Percentiles rank a stretch among this genome's conserved stretches.
Evolutionary conservation across 345 rosid species (phyloP).

Genomic region (Viola odorata): DNA sequence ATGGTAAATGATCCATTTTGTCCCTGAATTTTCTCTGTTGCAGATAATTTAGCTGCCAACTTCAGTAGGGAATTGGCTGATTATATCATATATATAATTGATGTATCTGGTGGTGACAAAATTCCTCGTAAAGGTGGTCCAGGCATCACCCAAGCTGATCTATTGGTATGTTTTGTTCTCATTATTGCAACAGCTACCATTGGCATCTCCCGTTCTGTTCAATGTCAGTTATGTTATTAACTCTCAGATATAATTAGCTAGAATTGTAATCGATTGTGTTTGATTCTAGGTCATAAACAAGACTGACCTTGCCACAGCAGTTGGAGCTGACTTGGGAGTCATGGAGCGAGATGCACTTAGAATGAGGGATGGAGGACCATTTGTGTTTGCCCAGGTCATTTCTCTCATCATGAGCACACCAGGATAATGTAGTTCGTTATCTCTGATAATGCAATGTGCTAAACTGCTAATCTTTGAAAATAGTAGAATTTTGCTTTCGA

Average conservation of each 20-base stretch:
- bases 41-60: constrained; percentile 96
- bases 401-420: background rate
- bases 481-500: background rate
- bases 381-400: constrained; percentile 85
- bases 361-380: constrained; percentile 97
- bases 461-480: background rate
- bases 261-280: background rate
- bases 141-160: constrained; percentile 97
- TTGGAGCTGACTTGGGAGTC: constrained; percentile 77
- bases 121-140: constrained; percentile 98
- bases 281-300: constrained; percentile 75
- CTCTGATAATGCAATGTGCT: background rate
- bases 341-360: constrained; percentile 88
- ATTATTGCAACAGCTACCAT: background rate
- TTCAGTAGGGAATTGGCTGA: constrained; percentile 96
- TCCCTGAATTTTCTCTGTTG: constrained; percentile 15
- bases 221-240: background rate
- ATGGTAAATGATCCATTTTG: background rate
- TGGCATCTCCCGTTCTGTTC: background rate
- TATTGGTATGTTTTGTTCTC: constrained; percentile 41
- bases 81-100: constrained; percentile 88
- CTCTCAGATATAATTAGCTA: background rate
- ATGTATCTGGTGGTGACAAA: constrained; percentile 91
- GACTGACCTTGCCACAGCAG: constrained; percentile 88
- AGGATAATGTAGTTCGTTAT: background rate